Evolutionary conservation across 225 moss, liverwort and hornwort genomes (phyloP).

Genomic region (Sphagnum tenellum): DNA sequence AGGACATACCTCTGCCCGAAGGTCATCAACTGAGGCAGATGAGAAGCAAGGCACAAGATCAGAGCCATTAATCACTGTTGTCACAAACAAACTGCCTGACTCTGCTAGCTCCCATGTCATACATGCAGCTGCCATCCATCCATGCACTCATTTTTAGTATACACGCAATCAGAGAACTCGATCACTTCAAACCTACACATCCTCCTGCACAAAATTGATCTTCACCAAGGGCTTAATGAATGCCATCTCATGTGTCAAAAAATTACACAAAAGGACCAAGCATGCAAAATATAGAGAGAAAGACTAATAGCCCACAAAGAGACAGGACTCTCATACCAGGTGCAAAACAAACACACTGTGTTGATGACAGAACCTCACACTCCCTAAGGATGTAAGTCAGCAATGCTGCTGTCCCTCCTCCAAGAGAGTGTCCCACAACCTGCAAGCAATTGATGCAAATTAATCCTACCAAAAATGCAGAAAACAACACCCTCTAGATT

Average conservation of each 20-base stretch:
- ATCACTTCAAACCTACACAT: no score
- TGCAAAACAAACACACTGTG: conserved; percentile 77
- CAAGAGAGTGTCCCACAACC: conserved; percentile 94
- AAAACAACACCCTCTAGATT: no score
- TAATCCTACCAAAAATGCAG: no score
- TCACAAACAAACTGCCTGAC: conserved; percentile 62
- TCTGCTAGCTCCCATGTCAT: conserved; percentile 96
- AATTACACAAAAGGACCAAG: background rate
- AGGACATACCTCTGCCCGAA: conserved; percentile 61
- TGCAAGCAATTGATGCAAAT: conserved; percentile 10
- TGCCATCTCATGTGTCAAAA: no score
- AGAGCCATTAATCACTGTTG: conserved; percentile 76
- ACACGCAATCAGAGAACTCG: background rate
- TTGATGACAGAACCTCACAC: conserved; percentile 56
- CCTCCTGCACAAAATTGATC: no score
- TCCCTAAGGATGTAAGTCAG: conserved; percentile 92
- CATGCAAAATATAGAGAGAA: background rate
- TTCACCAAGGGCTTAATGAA: no score
- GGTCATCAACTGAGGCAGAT: conserved; percentile 78
- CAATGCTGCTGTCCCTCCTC: conserved; percentile 94
- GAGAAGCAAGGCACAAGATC: conserved; percentile 85
- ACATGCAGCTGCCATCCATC: conserved; percentile 50
- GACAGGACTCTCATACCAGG: conserved; percentile 45
- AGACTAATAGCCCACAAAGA: background rate
- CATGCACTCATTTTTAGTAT: no score